Percentiles rank a stretch among this genome's conserved stretches.
Conservation (phyloP, 2,329 filamentous ascomycete species). For the Monilinia aucupariae region DNA sequence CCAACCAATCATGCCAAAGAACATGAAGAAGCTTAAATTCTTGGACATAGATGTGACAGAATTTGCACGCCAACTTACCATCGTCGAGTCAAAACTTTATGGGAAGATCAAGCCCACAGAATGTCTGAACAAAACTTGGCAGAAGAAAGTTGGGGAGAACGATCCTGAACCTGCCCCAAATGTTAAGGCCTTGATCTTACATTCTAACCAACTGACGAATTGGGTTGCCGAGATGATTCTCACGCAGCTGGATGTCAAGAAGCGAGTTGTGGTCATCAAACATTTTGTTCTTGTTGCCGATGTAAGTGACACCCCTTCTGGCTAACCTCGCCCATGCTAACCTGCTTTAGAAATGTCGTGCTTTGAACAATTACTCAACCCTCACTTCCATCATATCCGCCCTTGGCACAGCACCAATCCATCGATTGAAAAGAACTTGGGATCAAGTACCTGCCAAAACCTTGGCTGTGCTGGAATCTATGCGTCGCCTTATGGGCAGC, state of each 20-base stretch:
- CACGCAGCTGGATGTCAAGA: constrained; percentile 89
- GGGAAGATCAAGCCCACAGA: constrained; percentile 94
- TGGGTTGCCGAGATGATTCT: constrained; percentile 99
- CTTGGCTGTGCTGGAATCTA: constrained; percentile 72
- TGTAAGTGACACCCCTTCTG: constrained; percentile 50
- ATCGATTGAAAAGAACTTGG: constrained; percentile 91
- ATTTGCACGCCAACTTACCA: constrained; percentile 94
- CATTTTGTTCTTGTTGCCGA: constrained; percentile 96
- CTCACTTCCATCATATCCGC: constrained; percentile 97
- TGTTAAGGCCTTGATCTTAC: constrained; percentile 91
- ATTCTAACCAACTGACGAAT: constrained; percentile 98
- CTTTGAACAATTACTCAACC: constrained; percentile 93
- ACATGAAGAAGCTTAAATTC: constrained; percentile 99
- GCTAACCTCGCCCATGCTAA: constrained; percentile 27
- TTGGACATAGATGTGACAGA: constrained; percentile 93
- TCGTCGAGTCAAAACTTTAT: constrained; percentile 92
- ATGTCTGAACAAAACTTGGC: constrained; percentile 98
- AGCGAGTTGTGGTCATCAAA: constrained; percentile 94
- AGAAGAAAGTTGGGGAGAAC: constrained; percentile 82
- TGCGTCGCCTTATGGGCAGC: constrained; percentile 92
- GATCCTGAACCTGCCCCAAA: constrained; percentile 85
- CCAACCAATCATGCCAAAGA: constrained; percentile 88
- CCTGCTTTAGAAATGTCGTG: constrained; percentile 72
- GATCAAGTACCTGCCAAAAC: constrained; percentile 85
- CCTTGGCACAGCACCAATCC: constrained; percentile 87